phyloP scores from a whole-genome alignment of 805 yeast genomes.

The Kuraishia molischiana region DNA sequence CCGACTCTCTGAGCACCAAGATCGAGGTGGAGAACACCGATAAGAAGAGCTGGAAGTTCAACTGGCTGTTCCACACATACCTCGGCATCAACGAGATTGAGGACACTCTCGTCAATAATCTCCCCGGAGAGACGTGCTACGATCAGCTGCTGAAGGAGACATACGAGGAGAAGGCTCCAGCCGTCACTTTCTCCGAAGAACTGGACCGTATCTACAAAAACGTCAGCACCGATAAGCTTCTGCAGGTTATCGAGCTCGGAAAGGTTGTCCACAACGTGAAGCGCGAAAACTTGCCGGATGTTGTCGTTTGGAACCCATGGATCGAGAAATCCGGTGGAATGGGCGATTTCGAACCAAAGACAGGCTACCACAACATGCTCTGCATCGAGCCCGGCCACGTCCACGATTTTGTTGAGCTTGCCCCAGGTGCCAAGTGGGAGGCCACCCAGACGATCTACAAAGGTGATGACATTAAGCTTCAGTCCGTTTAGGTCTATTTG shows the following conservation, averaged over 20 bases:
- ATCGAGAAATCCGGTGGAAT: constrained; percentile 66
- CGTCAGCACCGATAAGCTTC: constrained; percentile 39
- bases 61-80: constrained; percentile 94
- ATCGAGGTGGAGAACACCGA: constrained; percentile 75
- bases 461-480: constrained; percentile 38
- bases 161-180: constrained; percentile 68
- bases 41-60: constrained; percentile 61
- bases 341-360: constrained; percentile 83
- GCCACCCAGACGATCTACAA: constrained; percentile 54
- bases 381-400: constrained; percentile 95
- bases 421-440: constrained; percentile 69
- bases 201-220: constrained; percentile 76
- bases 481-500: constrained; percentile 25
- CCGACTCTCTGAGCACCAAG: constrained; percentile 10
- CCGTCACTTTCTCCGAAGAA: constrained; percentile 63
- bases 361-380: constrained; percentile 78
- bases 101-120: constrained; percentile 67
- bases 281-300: constrained; percentile 35
- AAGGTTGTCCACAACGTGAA: constrained; percentile 55
- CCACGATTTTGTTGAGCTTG: constrained; percentile 48
- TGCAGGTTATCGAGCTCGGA: constrained; percentile 60
- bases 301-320: constrained; percentile 99
- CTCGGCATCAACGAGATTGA: constrained; percentile 67
- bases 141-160: constrained; percentile 65
- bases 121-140: constrained; percentile 59